phyloP scores from a whole-genome alignment of 441 rosid species.

The Pelargonium myrrhifolium region DNA sequence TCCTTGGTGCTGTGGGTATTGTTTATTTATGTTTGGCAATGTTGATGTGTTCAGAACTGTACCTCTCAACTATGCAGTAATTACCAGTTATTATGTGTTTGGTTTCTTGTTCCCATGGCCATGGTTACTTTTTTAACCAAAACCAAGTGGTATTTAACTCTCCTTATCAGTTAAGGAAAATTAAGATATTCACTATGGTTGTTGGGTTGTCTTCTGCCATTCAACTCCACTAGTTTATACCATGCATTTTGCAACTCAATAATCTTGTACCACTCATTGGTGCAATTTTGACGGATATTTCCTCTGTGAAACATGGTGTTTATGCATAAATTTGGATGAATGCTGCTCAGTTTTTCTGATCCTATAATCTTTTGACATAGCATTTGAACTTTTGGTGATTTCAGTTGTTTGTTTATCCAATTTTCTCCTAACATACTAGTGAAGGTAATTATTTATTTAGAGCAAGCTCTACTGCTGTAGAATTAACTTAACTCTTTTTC shows the following conservation, averaged over 20 bases:
- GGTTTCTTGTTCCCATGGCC: too few relatives aligned
- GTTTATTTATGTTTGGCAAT: too few relatives aligned
- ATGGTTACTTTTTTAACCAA: too few relatives aligned
- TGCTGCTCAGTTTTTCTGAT: background rate
- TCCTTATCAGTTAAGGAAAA: too few relatives aligned
- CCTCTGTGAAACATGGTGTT: background rate
- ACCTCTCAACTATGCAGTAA: too few relatives aligned
- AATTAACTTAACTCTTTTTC: too few relatives aligned
- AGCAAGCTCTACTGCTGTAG: background rate
- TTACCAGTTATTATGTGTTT: too few relatives aligned
- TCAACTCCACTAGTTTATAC: background rate
- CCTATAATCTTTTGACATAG: background rate
- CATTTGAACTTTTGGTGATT: background rate
- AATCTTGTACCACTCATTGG: background rate
- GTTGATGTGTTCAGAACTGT: too few relatives aligned
- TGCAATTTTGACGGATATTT: background rate
- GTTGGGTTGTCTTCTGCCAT: background rate
- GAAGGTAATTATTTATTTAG: background rate
- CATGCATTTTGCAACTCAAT: background rate
- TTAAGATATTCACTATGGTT: background rate
- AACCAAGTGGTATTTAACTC: too few relatives aligned
- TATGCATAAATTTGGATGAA: background rate
- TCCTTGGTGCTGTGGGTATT: too few relatives aligned
- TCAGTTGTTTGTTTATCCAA: background rate
- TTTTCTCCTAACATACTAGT: background rate